These are phyloP conservation scores for Salix brachista DNA, from an alignment of 345 rosid species.

Conservation along the genomic window DNA sequence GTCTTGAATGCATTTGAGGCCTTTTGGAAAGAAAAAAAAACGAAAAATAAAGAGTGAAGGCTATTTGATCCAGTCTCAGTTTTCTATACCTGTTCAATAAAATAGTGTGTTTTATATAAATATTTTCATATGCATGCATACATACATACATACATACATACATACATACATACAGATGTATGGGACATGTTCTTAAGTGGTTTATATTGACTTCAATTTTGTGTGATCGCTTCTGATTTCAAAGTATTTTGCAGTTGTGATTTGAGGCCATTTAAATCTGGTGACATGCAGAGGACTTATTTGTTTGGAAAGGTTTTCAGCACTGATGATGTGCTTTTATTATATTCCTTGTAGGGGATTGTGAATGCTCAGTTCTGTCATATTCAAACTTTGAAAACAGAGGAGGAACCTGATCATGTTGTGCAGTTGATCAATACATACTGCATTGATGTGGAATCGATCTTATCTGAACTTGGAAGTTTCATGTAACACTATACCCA, in stretches of 20 bases:
- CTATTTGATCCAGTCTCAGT: conserved; percentile 11
- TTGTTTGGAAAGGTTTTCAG: neutral
- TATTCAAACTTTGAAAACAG: conserved; percentile 30
- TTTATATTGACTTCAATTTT: too few relatives aligned
- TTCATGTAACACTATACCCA: conserved; percentile 20
- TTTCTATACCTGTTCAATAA: neutral
- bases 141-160: neutral
- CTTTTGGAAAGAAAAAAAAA: neutral
- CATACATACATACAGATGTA: neutral
- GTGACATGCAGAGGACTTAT: neutral
- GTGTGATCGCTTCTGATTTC: neutral
- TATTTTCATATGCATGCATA: neutral
- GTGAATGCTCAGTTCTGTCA: conserved; percentile 32
- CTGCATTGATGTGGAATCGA: conserved; percentile 31
- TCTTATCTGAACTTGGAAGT: conserved; percentile 33
- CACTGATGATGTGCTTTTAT: neutral
- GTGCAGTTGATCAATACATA: conserved; percentile 37
- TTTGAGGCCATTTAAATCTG: neutral
- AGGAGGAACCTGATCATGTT: conserved; percentile 34
- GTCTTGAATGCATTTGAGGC: neutral
- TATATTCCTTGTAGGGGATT: conserved; percentile 34
- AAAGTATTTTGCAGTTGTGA: neutral
- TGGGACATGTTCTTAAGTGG: too few relatives aligned
- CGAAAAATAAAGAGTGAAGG: too few relatives aligned
- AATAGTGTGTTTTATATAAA: too few relatives aligned